Evolutionary conservation across 108 stramenopile species (phyloP).

Genomic region (Cyclotella baltica): DNA sequence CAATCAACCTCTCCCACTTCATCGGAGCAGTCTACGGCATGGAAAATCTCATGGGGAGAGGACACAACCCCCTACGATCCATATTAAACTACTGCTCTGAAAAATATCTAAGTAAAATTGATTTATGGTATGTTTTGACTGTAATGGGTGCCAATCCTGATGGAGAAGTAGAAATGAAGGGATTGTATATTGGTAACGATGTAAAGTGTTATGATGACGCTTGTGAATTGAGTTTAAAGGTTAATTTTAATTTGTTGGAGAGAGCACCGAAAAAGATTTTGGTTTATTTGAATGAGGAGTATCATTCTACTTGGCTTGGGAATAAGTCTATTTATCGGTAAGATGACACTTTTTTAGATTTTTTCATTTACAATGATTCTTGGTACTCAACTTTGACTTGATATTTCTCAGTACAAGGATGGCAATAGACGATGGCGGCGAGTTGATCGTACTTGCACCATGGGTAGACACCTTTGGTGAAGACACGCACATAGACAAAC

Average conservation of each 20-base stretch:
- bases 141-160: constrained; percentile 73
- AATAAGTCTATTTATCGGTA: constrained; percentile 95
- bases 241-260: constrained; percentile 92
- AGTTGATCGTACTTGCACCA: constrained; percentile 93
- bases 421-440: constrained; percentile 94
- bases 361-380: not conserved
- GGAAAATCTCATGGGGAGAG: constrained; percentile 96
- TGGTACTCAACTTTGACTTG: not conserved
- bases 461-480: constrained; percentile 93
- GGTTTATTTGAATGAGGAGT: constrained; percentile 91
- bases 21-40: constrained; percentile 97
- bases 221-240: constrained; percentile 85
- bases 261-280: constrained; percentile 83
- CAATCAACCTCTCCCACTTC: constrained; percentile 95
- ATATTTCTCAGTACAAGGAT: constrained; percentile 73
- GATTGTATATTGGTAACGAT: constrained; percentile 93
- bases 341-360: not conserved
- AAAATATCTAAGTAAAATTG: constrained; percentile 71
- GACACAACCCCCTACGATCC: constrained; percentile 88
- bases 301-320: constrained; percentile 96
- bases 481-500: constrained; percentile 79
- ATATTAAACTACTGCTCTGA: constrained; percentile 91
- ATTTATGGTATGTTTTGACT: constrained; percentile 92
- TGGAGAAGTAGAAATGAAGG: constrained; percentile 77
- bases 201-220: constrained; percentile 89